Conservation (phyloP, 768 basidiomycete species). For the Cantharellus anzutake region DNA sequence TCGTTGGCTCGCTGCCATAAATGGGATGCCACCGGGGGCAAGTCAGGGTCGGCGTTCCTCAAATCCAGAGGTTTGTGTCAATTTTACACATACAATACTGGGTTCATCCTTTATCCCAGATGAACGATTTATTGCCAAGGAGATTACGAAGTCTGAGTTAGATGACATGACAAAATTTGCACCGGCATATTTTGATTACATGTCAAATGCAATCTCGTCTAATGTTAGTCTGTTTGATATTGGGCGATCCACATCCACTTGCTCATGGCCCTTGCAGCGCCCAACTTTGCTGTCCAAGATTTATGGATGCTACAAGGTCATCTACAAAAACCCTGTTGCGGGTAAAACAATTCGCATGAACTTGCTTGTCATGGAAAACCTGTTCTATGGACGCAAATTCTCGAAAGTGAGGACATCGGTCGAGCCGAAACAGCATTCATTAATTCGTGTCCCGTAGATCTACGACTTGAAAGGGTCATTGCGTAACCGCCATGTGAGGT, state of each 20-base stretch:
- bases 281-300: conserved; percentile 92
- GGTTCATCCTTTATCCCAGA: conserved; percentile 28
- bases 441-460: conserved; percentile 31
- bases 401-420: conserved; percentile 36
- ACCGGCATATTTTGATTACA: conserved; percentile 94
- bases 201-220: conserved; percentile 79
- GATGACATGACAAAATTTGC: conserved; percentile 95
- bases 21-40: conserved; percentile 90
- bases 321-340: conserved; percentile 54
- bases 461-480: conserved; percentile 96
- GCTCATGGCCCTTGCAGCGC: conserved; percentile 29
- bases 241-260: conserved; percentile 8
- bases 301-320: conserved; percentile 90
- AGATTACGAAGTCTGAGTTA: conserved; percentile 75
- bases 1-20: conserved; percentile 86
- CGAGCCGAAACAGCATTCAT: background rate
- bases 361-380: conserved; percentile 91
- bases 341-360: conserved; percentile 82
- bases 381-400: conserved; percentile 85
- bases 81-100: background rate
- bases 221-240: conserved; percentile 32
- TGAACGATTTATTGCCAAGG: conserved; percentile 97
- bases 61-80: conserved; percentile 64
- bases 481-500: conserved; percentile 79
- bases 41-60: conserved; percentile 90